Conservation (phyloP, 129 eudicot species). For the Pseudognaphalium luteoalbum region DNA sequence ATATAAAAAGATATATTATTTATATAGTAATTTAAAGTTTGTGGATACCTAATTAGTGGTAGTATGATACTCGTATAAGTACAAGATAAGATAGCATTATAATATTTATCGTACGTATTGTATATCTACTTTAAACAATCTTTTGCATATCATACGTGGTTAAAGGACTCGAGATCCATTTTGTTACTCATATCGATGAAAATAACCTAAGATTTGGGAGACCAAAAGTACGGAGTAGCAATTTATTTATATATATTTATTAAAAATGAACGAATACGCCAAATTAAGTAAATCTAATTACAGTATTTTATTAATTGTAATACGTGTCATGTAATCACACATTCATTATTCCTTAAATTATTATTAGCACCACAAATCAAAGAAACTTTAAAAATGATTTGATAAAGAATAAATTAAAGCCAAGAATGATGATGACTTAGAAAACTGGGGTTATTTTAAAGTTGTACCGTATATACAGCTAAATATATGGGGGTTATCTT, state of each 20-base stretch:
- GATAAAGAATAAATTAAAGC: slow-evolving; percentile 1
- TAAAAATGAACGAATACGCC: too few relatives aligned
- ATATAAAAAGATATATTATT: too few relatives aligned
- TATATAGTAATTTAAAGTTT: too few relatives aligned
- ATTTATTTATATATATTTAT: not conserved
- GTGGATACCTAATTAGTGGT: too few relatives aligned
- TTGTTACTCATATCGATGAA: slow-evolving; percentile 11
- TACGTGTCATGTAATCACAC: not conserved
- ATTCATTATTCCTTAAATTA: too few relatives aligned
- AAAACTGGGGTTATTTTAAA: not conserved
- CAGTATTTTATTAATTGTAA: too few relatives aligned
- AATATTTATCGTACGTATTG: too few relatives aligned
- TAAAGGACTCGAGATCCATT: slow-evolving; percentile 29
- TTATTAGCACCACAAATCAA: not conserved
- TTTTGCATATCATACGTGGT: not conserved
- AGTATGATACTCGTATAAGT: too few relatives aligned
- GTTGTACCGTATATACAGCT: not conserved
- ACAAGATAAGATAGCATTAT: too few relatives aligned
- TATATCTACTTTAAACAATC: not conserved
- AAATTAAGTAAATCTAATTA: too few relatives aligned
- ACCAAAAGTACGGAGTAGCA: not conserved
- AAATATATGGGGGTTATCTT: slow-evolving; percentile 17
- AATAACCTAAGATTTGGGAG: not conserved
- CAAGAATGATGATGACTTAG: slow-evolving; percentile 18
- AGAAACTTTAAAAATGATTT: not conserved